phyloP scores from a whole-genome alignment of 441 rosid species.

The Syzygium syzygioides region DNA sequence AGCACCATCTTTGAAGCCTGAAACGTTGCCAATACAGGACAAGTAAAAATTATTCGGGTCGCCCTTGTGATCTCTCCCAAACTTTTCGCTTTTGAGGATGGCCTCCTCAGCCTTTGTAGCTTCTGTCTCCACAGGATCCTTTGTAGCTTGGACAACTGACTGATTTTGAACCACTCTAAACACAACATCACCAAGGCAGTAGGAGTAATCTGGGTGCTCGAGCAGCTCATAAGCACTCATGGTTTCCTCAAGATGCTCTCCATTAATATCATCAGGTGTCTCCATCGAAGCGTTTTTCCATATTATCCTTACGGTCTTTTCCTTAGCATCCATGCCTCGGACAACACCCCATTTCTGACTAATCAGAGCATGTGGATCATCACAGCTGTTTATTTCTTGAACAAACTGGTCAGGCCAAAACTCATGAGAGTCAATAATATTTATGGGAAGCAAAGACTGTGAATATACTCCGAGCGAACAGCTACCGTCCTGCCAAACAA shows the following conservation, averaged over 20 bases:
- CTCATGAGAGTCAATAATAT: slow-evolving; percentile 58
- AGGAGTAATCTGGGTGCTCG: slow-evolving; percentile 82
- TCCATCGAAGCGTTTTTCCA: slow-evolving; percentile 39
- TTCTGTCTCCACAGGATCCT: slow-evolving; percentile 14
- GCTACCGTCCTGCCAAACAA: slow-evolving; percentile 87
- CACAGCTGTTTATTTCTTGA: slow-evolving; percentile 43
- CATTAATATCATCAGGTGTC: slow-evolving; percentile 21
- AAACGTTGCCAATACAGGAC: slow-evolving; percentile 65
- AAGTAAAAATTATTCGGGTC: slow-evolving; percentile 18
- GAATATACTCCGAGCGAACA: slow-evolving; percentile 49
- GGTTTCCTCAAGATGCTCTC: slow-evolving; percentile 47
- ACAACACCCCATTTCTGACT: slow-evolving; percentile 71
- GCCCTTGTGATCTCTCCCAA: slow-evolving; percentile 18
- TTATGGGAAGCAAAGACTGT: slow-evolving; percentile 51
- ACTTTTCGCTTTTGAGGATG: slow-evolving; percentile 8
- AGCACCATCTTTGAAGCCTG: slow-evolving; percentile 61
- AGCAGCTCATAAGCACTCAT: slow-evolving; percentile 79
- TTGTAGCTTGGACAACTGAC: slow-evolving; percentile 14
- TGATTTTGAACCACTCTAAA: slow-evolving; percentile 29
- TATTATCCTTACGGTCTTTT: slow-evolving; percentile 63
- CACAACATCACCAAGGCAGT: slow-evolving; percentile 66
- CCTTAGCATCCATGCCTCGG: slow-evolving; percentile 57
- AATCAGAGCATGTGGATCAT: slow-evolving; percentile 25
- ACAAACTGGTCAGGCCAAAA: slow-evolving; percentile 96
- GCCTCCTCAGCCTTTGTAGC: slow-evolving; percentile 11